Percentiles rank a stretch among this genome's conserved stretches.
phyloP scores from a whole-genome alignment of 768 basidiomycete species.

The Mycena leptocephala region DNA sequence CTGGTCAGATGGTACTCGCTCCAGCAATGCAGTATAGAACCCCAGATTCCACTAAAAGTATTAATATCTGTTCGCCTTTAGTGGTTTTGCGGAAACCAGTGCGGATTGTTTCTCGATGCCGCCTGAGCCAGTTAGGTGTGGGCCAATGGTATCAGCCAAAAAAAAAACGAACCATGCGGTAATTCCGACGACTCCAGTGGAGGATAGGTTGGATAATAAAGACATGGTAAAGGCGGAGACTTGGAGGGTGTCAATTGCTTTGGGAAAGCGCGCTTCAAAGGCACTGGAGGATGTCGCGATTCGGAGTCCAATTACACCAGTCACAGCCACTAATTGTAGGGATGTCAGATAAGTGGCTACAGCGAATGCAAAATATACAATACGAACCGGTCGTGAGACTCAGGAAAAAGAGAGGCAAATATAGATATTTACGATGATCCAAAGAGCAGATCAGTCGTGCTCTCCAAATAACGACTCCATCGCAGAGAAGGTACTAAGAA shows the following conservation, averaged over 20 bases:
- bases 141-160: not conserved
- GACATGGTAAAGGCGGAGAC: not conserved
- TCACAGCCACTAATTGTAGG: not conserved
- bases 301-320: not conserved
- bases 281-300: not conserved
- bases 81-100: constrained; percentile 13
- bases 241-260: constrained; percentile 5
- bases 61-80: constrained; percentile 16
- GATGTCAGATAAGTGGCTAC: not conserved
- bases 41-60: constrained; percentile 22
- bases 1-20: not conserved
- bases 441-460: not conserved
- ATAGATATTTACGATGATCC: not conserved
- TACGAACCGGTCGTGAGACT: not conserved
- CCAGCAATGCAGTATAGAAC: constrained; percentile 12
- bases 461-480: not conserved
- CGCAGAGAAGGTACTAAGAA: not conserved
- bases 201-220: no score
- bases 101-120: constrained; percentile 19
- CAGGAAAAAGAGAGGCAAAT: not conserved
- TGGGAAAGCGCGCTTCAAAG: not conserved
- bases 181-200: constrained; percentile 16
- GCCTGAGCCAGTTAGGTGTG: no score
- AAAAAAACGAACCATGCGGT: constrained; percentile 21
- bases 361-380: not conserved